phyloP scores from a whole-genome alignment of 2,329 filamentous ascomycete genomes.

The Pseudocercospora macadamiae region DNA sequence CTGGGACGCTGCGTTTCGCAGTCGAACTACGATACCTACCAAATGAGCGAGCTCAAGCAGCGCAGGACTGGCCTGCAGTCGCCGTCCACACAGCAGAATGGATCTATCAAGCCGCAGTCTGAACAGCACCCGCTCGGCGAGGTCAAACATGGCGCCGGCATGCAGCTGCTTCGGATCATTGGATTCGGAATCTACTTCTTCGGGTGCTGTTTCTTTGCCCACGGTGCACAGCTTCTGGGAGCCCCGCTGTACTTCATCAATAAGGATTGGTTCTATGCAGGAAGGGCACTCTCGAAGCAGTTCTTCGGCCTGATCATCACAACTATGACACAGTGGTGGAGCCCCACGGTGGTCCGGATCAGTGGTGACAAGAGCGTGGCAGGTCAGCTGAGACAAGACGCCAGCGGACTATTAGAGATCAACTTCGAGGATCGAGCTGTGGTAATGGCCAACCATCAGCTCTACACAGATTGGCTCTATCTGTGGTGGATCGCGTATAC shows the following conservation, averaged over 20 bases:
- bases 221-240: conserved; percentile 72
- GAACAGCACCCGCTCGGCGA: conserved; percentile 37
- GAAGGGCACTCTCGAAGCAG: conserved; percentile 84
- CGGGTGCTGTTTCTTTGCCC: conserved; percentile 49
- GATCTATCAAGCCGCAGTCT: not conserved
- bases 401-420: conserved; percentile 72
- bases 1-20: not conserved
- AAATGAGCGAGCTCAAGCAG: conserved; percentile 29
- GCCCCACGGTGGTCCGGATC: conserved; percentile 75
- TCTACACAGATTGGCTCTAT: conserved; percentile 80
- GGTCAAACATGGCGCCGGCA: conserved; percentile 47
- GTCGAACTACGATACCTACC: conserved; percentile 3
- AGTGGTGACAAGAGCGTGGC: conserved; percentile 80
- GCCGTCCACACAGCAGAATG: not conserved
- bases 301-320: conserved; percentile 76
- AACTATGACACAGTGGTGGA: conserved; percentile 83
- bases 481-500: conserved; percentile 92
- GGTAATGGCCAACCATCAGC: conserved; percentile 82
- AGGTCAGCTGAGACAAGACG: conserved; percentile 69
- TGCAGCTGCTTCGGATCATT: conserved; percentile 49
- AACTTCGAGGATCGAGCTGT: conserved; percentile 79
- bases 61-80: conserved; percentile 25
- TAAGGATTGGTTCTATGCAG: conserved; percentile 76
- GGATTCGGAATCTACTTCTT: conserved; percentile 52
- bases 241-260: conserved; percentile 73